A percentile compares a stretch with the other conserved stretches of the same genome.
Conservation (phyloP, 257 asterid species). For the Plantago major region DNA sequence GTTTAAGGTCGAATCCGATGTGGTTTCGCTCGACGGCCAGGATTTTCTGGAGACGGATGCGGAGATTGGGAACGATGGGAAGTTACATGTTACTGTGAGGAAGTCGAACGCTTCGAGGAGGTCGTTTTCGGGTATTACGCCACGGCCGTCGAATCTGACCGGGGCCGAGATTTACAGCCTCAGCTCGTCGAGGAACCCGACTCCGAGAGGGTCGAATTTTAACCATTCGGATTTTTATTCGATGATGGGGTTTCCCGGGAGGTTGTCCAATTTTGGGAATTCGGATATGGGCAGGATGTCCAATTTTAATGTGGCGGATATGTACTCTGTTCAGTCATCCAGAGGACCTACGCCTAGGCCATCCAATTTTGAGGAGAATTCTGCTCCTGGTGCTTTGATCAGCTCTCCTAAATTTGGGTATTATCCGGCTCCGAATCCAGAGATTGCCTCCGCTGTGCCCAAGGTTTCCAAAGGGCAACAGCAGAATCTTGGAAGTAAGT, state of each 20-base stretch:
- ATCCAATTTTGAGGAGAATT: conserved; percentile 78
- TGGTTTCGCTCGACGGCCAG: conserved; percentile 88
- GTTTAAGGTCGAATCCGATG: conserved; percentile 89
- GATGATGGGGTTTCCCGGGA: conserved; percentile 65
- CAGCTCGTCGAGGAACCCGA: conserved; percentile 50
- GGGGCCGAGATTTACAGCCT: conserved; percentile 57
- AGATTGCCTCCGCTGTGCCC: conserved; percentile 55
- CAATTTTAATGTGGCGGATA: conserved; percentile 58
- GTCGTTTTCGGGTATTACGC: conserved; percentile 45
- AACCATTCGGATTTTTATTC: conserved; percentile 50
- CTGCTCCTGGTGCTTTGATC: conserved; percentile 49
- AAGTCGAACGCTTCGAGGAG: conserved; percentile 86
- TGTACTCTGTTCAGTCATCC: conserved; percentile 86
- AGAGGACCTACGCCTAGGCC: conserved; percentile 94
- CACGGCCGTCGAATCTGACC: conserved; percentile 48
- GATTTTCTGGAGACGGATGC: conserved; percentile 93
- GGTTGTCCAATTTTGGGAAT: conserved; percentile 72
- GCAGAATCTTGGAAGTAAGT: too few relatives aligned
- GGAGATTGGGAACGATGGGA: conserved; percentile 77
- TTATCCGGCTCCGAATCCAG: conserved; percentile 62
- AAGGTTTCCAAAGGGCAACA: conserved; percentile 32
- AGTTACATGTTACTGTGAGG: conserved; percentile 75
- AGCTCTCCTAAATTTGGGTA: conserved; percentile 74
- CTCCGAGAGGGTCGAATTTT: conserved; percentile 52
- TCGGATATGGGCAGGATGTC: conserved; percentile 74